Evolutionary conservation across 495 filamentous ascomycete species (phyloP), one percentile per base, ranked within the genome.

Genomic region (Cetradonia linearis): DNA sequence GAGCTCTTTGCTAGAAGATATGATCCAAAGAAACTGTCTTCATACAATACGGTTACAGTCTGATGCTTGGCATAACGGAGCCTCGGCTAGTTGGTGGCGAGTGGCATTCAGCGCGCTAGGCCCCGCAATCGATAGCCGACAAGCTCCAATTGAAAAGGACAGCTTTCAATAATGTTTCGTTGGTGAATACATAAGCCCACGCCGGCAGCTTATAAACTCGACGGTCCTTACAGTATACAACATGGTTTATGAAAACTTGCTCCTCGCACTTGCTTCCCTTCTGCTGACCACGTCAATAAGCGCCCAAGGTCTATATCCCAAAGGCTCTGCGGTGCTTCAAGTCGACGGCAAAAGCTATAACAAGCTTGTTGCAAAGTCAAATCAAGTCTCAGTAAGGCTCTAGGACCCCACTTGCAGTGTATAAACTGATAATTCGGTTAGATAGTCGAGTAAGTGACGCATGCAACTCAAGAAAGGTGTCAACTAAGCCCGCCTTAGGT

Each of bases 321-420:
- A 93, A 75, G 86, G 81, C 69, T 94, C 90, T 3, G 85, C 88
- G 16, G 94, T 99, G 47, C 69, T 96, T 27, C 89, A 94, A 70
- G 76, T 97, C 47, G 83, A 91, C 69, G 81, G 75, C n/a, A 90
- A 86, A 72, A 85, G 76, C 68, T 99, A 94, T 72, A 84, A 89
- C 72, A 80, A 81, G 60, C 76, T 95, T 63, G 90, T 99, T 71
- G 82, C 87, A 23, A 85, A 89, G 67, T 95, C 90, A 54, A 95
- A 95, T 70, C 77, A 96, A 70, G 89, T 90, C 52, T 90, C 92
- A 59, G 91, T 96, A 82, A 76, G 87, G 72, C 37, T 49, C 30
- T 18, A 44, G 20, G 27, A 18, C 23, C 4, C 13, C 25, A 4
- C 65, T 36, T 63, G 56, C n/a, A 27, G 28, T 1, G 31, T 14